Base-by-base conservation (phyloP, 768 basidiomycete genomes). In the Fomitopsis serialis region DNA sequence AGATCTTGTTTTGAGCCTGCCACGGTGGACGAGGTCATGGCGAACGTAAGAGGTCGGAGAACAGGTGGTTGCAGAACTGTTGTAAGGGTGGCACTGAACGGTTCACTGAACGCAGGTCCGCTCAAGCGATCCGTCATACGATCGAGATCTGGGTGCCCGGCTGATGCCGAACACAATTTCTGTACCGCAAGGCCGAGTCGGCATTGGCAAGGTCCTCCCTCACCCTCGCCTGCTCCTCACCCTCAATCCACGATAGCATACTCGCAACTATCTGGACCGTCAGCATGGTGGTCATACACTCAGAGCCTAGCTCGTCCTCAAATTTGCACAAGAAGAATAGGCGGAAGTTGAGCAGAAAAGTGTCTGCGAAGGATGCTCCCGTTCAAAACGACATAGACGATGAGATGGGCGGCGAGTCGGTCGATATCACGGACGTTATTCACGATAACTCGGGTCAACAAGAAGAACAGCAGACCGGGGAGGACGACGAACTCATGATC, bases 401-500 rank as follows among this genome's bases (percentile, higher is more conserved):
- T 23, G 59, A 58, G 32, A 58, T 61, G 59, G 52, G 53, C 35
- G 56, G 54, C 42, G 29, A 22, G 37, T 40, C 53, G 2, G 42
- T 42, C 22, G 45, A 52, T 24, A 36, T 37, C 19, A 23, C 54
- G 15, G 54, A 54, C 25, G 48, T 36, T 23, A 48, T 42, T 36
- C 48, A 46, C 42, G 43, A 25, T 32, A 5, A 15, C 15, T 35
- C 40, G 45, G 27, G n/a, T 22, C 19, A 3, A 23, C 22, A 40
- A 12, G 29, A 15, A 22, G 36, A 15, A 13, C 44, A 45, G 29
- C 19, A 45, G 19, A 21, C 45, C 2, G 73, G 70, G 17, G 73
- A 74, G 29, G 85, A 88, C 59, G 82, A 84, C 53, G 84, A 80
- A 42, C 68, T 88, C 27, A 75, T 84, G 68, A 85, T 87, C 56